Percentiles rank a stretch among this genome's conserved stretches.
Evolutionary conservation across 768 basidiomycete genomes (phyloP).

Genomic region (Russula sp.): DNA sequence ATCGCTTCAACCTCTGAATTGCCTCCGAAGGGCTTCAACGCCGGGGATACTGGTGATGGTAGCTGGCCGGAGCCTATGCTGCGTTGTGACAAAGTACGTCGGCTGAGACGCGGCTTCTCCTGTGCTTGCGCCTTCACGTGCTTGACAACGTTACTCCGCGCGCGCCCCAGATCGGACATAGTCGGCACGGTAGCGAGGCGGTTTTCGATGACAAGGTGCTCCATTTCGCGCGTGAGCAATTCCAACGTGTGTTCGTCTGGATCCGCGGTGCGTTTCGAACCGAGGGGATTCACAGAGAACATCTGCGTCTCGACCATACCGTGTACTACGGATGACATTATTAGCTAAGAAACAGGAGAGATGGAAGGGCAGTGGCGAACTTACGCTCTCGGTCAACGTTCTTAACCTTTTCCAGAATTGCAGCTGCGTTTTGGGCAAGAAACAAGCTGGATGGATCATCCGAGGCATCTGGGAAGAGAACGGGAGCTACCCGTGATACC

Average conservation of each 20-base stretch:
- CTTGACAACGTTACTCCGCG: slow-evolving; percentile 20
- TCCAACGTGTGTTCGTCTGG: slow-evolving; percentile 24
- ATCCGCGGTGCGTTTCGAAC: neutral
- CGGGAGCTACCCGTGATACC: slow-evolving; percentile 65
- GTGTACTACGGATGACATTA: slow-evolving; percentile 9
- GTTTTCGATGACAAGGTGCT: slow-evolving; percentile 28
- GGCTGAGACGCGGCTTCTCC: slow-evolving; percentile 17
- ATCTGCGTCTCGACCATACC: slow-evolving; percentile 21
- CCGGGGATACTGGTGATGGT: slow-evolving; percentile 24
- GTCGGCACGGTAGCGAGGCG: slow-evolving; percentile 16
- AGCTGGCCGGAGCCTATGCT: slow-evolving; percentile 19
- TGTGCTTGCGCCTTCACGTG: slow-evolving; percentile 15
- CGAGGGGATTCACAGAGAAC: slow-evolving; percentile 12
- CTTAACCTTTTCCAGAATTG: slow-evolving; percentile 21
- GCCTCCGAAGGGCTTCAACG: neutral
- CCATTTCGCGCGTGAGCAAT: slow-evolving; percentile 30
- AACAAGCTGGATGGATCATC: slow-evolving; percentile 6
- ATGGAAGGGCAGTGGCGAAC: neutral
- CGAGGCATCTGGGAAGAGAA: slow-evolving; percentile 47
- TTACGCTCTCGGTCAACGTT: slow-evolving; percentile 23
- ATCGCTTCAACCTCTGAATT: slow-evolving; percentile 16
- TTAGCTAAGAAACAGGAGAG: neutral
- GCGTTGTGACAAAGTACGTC: slow-evolving; percentile 24
- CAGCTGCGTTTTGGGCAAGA: slow-evolving; percentile 11
- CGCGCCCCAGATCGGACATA: slow-evolving; percentile 25